Percentiles rank a stretch among this genome's conserved stretches.
phyloP scores from a whole-genome alignment of 1,139 yeast genomes.

The Candida tropicalis region DNA sequence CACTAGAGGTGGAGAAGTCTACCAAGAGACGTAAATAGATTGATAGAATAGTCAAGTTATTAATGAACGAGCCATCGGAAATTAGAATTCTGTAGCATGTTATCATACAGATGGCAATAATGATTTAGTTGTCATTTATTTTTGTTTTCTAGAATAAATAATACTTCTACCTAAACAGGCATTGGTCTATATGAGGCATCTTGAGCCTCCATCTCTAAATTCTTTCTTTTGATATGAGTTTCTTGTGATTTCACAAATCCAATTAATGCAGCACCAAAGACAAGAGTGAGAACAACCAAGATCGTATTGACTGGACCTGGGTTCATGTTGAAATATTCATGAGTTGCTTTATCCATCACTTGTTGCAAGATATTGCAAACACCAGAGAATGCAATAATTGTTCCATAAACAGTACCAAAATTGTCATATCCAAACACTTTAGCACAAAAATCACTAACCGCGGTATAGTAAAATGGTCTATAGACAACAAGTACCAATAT shows the following conservation, averaged over 20 bases:
- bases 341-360: conserved; percentile 68
- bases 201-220: conserved; percentile 65
- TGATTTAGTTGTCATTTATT: too few relatives aligned
- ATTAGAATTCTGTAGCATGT: too few relatives aligned
- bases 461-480: conserved; percentile 91
- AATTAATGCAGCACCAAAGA: conserved; percentile 57
- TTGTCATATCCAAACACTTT: conserved; percentile 92
- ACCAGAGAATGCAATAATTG: conserved; percentile 81
- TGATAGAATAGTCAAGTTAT: neutral
- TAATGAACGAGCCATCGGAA: too few relatives aligned
- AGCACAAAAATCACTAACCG: conserved; percentile 87
- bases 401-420: conserved; percentile 90
- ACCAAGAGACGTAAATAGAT: conserved; percentile 20
- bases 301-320: conserved; percentile 75
- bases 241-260: conserved; percentile 58
- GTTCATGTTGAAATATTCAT: conserved; percentile 63
- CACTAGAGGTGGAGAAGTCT: conserved; percentile 29
- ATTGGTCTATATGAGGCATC: conserved; percentile 52
- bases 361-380: conserved; percentile 73
- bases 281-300: conserved; percentile 53
- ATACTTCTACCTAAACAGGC: conserved; percentile 36
- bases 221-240: conserved; percentile 48
- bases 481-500: conserved; percentile 74
- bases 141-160: too few relatives aligned
- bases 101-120: too few relatives aligned